Percentiles rank a stretch among this genome's conserved stretches.
Conservation (phyloP, 2,329 filamentous ascomycete species). For the Elsinoe australis region DNA sequence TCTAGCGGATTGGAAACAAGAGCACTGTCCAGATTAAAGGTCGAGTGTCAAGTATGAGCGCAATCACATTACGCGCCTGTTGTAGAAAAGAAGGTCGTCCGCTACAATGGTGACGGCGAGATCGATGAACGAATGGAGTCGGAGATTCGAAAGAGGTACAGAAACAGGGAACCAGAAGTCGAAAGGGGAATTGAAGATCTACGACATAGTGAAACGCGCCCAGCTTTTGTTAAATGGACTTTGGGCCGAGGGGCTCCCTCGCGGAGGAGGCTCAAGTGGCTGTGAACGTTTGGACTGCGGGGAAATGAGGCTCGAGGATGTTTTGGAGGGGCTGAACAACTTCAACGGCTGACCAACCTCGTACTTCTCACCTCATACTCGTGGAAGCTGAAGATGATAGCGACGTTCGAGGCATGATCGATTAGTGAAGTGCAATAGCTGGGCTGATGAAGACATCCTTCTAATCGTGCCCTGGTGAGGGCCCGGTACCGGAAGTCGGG, state of each 20-base stretch:
- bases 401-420: no score
- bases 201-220: conserved; percentile 16
- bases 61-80: neutral
- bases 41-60: neutral
- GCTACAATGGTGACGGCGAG: neutral
- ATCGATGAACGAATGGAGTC: conserved; percentile 10
- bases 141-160: conserved; percentile 10
- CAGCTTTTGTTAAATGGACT: conserved; percentile 1
- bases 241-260: neutral
- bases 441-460: no score
- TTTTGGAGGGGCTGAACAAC: neutral
- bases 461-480: no score
- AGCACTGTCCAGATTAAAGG: neutral
- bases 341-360: neutral
- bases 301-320: neutral
- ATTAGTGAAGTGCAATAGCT: no score
- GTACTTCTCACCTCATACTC: neutral
- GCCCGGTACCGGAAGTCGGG: no score
- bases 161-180: conserved; percentile 7
- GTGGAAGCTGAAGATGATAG: no score
- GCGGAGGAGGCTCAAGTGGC: neutral
- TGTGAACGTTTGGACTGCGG: conserved; percentile 6
- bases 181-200: conserved; percentile 11
- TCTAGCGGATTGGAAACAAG: neutral
- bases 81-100: conserved; percentile 5